Conservation (phyloP, 2,329 filamentous ascomycete species). For the Bipolaris sorokiniana region DNA sequence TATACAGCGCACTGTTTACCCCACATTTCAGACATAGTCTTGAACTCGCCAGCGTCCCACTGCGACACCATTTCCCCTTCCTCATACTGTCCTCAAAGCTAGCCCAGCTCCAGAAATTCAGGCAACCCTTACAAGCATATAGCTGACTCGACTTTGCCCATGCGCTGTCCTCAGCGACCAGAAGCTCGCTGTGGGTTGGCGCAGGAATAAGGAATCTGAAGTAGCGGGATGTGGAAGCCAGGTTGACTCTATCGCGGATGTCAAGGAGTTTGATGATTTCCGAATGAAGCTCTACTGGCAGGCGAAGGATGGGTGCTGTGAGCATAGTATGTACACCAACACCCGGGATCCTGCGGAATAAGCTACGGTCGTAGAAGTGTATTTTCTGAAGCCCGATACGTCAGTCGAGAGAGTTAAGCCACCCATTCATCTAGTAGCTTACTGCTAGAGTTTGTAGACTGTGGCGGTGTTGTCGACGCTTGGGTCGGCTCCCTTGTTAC, state of each 20-base stretch:
- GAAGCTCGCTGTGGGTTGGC: constrained; percentile 27
- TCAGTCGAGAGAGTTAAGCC: constrained; percentile 3
- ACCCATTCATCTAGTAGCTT: constrained; percentile 3
- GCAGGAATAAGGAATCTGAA: constrained; percentile 27
- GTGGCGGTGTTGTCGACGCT: neutral
- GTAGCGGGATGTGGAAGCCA: constrained; percentile 26
- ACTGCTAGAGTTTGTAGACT: neutral
- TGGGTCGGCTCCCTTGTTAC: neutral
- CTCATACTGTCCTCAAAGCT: constrained; percentile 40
- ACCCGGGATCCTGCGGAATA: neutral
- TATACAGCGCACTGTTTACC: constrained; percentile 28
- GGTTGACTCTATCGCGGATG: constrained; percentile 26
- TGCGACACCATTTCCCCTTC: constrained; percentile 36
- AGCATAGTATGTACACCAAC: constrained; percentile 15
- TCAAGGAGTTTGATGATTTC: constrained; percentile 31
- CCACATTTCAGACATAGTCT: constrained; percentile 39
- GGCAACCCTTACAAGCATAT: constrained; percentile 34
- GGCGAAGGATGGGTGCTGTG: constrained; percentile 24
- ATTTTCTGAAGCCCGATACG: neutral
- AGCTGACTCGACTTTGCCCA: constrained; percentile 30
- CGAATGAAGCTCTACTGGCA: constrained; percentile 36
- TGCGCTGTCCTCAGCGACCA: constrained; percentile 28
- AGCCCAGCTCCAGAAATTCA: constrained; percentile 24
- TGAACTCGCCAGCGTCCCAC: constrained; percentile 26
- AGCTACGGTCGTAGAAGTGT: neutral